Base-by-base conservation (phyloP, 2,329 filamentous ascomycete species). In the Didymella lethalis region DNA sequence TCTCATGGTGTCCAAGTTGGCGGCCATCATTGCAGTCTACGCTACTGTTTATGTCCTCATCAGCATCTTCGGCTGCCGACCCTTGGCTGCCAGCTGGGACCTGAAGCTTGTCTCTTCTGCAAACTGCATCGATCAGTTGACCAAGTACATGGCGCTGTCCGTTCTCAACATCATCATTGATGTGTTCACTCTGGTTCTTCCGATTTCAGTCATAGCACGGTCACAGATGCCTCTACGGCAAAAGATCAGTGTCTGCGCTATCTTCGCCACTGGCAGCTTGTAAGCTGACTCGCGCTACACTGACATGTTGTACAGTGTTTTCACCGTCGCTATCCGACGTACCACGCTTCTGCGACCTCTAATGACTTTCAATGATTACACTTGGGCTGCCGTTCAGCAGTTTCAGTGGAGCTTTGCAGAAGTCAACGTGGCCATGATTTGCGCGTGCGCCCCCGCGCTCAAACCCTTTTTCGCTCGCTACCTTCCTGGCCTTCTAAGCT, bases 321-420 rank as follows among this genome's bases (percentile, higher is more conserved):
- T n/a, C 4, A 23, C 25, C 2, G 32, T 40, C 2, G 41, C 32
- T 1, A 46, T 47, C 14, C 50, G 43, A 23, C 32, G n/a, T n/a
- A 53, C 50, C n/a, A 31, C 43, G 4, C 41, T 53, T 11, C 25
- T 53, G 25, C 8, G 8, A n/a, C 50, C 50, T 16, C 11, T 53
- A 11, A 47, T 53, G 50, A 44, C 4, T 12, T 53, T 31, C 3
- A 47, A 12, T 25, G 41, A 53, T n/a, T 53, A 53, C 25, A 53
- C 50, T 6, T 64, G 58, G 61, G 54, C 29, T 23, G 54, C 58
- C 7, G 58, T 62, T 23, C 48, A 62, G 20, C 58, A 64, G 11
- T 64, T 61, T 14, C 38, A 64, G n/a, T 64, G 61, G 54, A 59
- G 40, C 16, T 62, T 64, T 43, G 51, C 40, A 2, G 61, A 64